phyloP scores from a whole-genome alignment of 495 filamentous ascomycete genomes.

The Terfezia claveryi region DNA sequence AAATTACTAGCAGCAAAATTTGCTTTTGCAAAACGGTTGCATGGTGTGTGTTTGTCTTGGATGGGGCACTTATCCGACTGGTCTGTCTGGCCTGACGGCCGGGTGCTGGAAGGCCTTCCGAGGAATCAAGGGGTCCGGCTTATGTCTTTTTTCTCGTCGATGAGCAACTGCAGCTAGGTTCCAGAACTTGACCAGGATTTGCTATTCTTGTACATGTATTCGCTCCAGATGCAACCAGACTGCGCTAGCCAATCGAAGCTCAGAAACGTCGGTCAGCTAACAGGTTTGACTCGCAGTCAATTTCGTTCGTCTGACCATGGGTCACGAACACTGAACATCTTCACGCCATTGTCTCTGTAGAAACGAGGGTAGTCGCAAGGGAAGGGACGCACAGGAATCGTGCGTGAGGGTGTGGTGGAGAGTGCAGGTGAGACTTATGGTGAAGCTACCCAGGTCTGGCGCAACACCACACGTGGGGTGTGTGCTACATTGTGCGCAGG shows the following conservation, averaged over 20 bases:
- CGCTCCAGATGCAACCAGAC: background rate
- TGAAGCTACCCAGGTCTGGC: too few species aligned
- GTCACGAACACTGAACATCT: too few species aligned
- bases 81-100: background rate
- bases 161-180: background rate
- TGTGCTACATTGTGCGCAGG: too few species aligned
- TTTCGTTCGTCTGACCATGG: too few species aligned
- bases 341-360: too few species aligned
- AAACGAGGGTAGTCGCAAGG: too few species aligned
- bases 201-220: background rate
- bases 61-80: background rate
- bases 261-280: too few species aligned
- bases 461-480: too few species aligned
- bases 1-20: background rate
- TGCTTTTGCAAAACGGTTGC: background rate
- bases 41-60: background rate
- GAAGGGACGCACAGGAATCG: too few species aligned
- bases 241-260: background rate
- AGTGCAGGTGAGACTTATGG: too few species aligned
- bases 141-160: background rate
- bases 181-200: background rate
- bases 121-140: background rate
- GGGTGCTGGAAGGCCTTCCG: background rate
- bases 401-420: too few species aligned
- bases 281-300: too few species aligned